Conservation (phyloP, 805 yeast genomes). For the Candida stauntonica region DNA sequence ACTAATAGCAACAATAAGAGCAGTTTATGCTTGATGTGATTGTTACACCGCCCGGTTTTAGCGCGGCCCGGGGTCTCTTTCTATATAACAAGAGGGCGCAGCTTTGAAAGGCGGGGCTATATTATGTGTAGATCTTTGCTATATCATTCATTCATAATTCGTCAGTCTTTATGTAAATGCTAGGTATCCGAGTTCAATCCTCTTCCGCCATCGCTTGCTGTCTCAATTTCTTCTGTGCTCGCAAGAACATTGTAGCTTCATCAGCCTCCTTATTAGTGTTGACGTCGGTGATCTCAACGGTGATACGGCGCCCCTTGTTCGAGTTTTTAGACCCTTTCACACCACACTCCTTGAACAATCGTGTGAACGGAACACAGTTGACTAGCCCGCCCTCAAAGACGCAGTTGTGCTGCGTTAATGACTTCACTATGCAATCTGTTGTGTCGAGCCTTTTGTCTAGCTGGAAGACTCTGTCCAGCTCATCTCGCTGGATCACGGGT, state of each 20-base stretch:
- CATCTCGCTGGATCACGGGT: conserved; percentile 39
- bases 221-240: conserved; percentile 7
- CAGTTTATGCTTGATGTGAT: neutral
- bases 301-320: conserved; percentile 19
- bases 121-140: too few relatives aligned
- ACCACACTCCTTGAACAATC: conserved; percentile 42
- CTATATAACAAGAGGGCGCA: too few relatives aligned
- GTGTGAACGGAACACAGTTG: conserved; percentile 44
- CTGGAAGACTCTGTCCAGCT: conserved; percentile 28
- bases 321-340: conserved; percentile 16
- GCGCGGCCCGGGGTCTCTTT: too few relatives aligned
- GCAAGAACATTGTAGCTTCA: conserved; percentile 13
- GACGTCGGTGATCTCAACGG: conserved; percentile 36
- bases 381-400: conserved; percentile 39
- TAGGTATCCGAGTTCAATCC: too few relatives aligned
- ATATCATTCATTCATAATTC: too few relatives aligned
- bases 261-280: conserved; percentile 28
- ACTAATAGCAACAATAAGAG: neutral
- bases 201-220: neutral
- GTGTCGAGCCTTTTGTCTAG: conserved; percentile 12
- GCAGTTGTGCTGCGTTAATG: conserved; percentile 45
- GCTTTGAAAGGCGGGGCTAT: too few relatives aligned
- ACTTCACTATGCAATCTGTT: conserved; percentile 31
- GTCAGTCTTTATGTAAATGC: too few relatives aligned
- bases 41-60: too few relatives aligned